phyloP scores from a whole-genome alignment of 495 filamentous ascomycete genomes.

The Tuber aestivum region DNA sequence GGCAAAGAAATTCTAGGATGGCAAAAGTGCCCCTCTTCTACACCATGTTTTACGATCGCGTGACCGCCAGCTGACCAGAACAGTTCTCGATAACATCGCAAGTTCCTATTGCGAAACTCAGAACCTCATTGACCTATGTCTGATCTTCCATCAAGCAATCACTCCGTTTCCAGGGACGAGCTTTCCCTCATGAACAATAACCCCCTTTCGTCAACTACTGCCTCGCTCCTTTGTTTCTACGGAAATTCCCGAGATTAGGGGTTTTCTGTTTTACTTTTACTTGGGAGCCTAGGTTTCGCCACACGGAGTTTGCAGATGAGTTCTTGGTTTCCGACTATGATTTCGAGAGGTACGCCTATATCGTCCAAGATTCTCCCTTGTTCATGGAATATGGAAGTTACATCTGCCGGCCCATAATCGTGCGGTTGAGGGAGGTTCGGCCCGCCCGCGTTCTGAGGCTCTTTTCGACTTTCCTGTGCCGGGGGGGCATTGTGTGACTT shows the following conservation, averaged over 20 bases:
- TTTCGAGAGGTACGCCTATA: slow-evolving; percentile 74
- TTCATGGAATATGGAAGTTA: slow-evolving; percentile 73
- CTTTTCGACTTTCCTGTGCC: neutral
- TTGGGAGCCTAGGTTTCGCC: slow-evolving; percentile 12
- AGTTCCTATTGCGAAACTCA: slow-evolving; percentile 64
- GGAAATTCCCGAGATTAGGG: neutral
- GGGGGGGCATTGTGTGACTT: neutral
- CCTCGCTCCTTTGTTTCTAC: slow-evolving; percentile 7
- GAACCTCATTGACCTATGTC: slow-evolving; percentile 75
- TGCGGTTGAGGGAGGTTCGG: slow-evolving; percentile 74
- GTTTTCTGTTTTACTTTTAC: slow-evolving; percentile 6
- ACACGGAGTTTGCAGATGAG: slow-evolving; percentile 52
- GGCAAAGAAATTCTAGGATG: slow-evolving; percentile 90
- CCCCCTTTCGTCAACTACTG: slow-evolving; percentile 4
- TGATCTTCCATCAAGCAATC: slow-evolving; percentile 76
- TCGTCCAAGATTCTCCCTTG: slow-evolving; percentile 66
- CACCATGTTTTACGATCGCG: neutral
- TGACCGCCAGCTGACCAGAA: slow-evolving; percentile 23
- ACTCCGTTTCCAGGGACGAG: slow-evolving; percentile 64
- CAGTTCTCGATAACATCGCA: slow-evolving; percentile 78
- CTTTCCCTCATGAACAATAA: neutral
- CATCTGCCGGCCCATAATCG: slow-evolving; percentile 86
- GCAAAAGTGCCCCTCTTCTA: slow-evolving; percentile 50
- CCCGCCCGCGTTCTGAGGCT: neutral
- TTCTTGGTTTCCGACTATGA: slow-evolving; percentile 81